A percentile compares a stretch with the other conserved stretches of the same genome.
Conservation (phyloP, 805 yeast species). For the Starmerella powellii region DNA sequence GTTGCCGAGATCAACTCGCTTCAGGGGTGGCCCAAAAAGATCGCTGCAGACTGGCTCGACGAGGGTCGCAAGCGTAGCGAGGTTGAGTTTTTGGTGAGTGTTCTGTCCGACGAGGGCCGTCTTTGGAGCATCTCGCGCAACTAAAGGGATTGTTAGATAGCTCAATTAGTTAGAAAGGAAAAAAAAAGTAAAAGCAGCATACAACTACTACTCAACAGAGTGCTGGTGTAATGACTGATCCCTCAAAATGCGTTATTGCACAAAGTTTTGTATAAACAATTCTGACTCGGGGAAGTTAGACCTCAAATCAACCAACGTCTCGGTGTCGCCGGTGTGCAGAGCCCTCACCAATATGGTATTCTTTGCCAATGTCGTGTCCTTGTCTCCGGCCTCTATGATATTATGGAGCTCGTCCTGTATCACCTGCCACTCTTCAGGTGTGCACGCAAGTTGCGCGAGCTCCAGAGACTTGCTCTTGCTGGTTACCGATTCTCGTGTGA, state of each 20-base stretch:
- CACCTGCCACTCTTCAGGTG: slow-evolving; percentile 17
- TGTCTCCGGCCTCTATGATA: slow-evolving; percentile 4
- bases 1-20: slow-evolving; percentile 82
- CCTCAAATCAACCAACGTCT: slow-evolving; percentile 8
- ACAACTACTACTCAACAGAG: too few relatives aligned
- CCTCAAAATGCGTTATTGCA: too few relatives aligned
- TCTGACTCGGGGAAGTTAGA: slow-evolving; percentile 1
- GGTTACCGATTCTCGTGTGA: slow-evolving; percentile 9
- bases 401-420: slow-evolving; percentile 7
- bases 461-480: slow-evolving; percentile 5
- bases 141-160: neutral
- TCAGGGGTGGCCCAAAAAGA: slow-evolving; percentile 84
- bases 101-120: slow-evolving; percentile 30
- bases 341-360: slow-evolving; percentile 17
- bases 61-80: slow-evolving; percentile 86
- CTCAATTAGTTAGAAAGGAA: too few relatives aligned
- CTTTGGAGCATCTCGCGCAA: slow-evolving; percentile 19
- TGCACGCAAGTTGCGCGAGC: slow-evolving; percentile 19
- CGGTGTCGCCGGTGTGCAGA: slow-evolving; percentile 16
- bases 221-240: too few relatives aligned
- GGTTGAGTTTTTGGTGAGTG: slow-evolving; percentile 62
- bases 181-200: too few relatives aligned
- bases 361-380: slow-evolving; percentile 1
- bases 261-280: neutral
- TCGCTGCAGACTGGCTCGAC: slow-evolving; percentile 83